Evolutionary conservation across 768 basidiomycete genomes (phyloP).

Genomic region (Mycena filopes): DNA sequence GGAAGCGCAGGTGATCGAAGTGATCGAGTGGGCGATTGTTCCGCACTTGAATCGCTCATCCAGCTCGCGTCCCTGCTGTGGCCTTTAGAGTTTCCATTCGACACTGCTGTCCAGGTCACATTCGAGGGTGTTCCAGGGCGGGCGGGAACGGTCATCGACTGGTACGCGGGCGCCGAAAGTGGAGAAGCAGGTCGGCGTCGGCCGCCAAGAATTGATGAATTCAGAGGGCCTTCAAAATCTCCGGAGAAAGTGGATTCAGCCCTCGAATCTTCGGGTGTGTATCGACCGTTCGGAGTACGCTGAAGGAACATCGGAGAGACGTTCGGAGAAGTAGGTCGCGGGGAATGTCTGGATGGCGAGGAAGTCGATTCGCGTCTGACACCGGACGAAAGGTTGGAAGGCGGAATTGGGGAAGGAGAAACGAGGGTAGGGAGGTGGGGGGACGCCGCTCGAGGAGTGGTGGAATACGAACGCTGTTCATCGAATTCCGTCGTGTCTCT

Average conservation of each 20-base stretch:
- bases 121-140: constrained; percentile 78
- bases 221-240: constrained; percentile 57
- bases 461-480: constrained; percentile 75
- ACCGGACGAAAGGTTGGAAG: constrained; percentile 49
- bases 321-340: constrained; percentile 61
- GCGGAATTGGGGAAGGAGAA: constrained; percentile 47
- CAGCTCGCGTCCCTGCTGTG: constrained; percentile 73
- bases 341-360: constrained; percentile 56
- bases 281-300: constrained; percentile 71
- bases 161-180: constrained; percentile 67
- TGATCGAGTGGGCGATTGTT: constrained; percentile 56
- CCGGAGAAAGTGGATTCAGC: constrained; percentile 47
- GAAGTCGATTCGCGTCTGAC: constrained; percentile 67
- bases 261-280: constrained; percentile 66
- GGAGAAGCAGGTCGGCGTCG: constrained; percentile 81
- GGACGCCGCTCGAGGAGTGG: constrained; percentile 84
- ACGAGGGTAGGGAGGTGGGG: constrained; percentile 56
- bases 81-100: constrained; percentile 43
- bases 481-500: constrained; percentile 76
- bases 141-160: constrained; percentile 70
- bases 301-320: constrained; percentile 63
- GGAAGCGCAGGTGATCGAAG: constrained; percentile 66
- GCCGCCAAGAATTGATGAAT: constrained; percentile 62
- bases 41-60: constrained; percentile 51
- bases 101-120: constrained; percentile 70